These are phyloP conservation scores for Clavariopsis aquatica DNA, from an alignment of 495 filamentous ascomycete species.

Conservation along the genomic window DNA sequence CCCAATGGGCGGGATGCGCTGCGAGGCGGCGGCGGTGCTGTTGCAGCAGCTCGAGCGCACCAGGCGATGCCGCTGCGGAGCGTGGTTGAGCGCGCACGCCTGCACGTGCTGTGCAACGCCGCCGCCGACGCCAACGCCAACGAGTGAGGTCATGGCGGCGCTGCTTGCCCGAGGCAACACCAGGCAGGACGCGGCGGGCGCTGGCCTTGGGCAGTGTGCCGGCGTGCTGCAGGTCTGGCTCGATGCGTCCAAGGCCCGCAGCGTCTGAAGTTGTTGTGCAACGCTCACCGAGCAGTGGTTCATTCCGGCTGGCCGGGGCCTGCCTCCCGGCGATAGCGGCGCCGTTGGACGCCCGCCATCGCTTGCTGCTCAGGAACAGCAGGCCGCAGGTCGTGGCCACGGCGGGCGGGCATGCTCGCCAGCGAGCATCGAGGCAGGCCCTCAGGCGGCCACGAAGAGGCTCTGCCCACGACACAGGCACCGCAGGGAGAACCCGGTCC, in stretches of 20 bases:
- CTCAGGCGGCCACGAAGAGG: neutral
- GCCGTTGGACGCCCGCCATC: conserved; percentile 16
- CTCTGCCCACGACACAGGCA: conserved; percentile 8
- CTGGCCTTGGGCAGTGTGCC: conserved; percentile 12
- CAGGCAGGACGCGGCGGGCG: conserved; percentile 7
- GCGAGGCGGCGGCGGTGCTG: neutral
- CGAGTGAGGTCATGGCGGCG: conserved; percentile 10
- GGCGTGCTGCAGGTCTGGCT: conserved; percentile 30
- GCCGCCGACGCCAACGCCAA: too few species aligned
- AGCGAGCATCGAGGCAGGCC: neutral
- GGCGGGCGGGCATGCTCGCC: neutral
- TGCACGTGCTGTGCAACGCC: conserved; percentile 23
- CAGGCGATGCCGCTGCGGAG: conserved; percentile 5
- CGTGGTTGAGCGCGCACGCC: neutral
- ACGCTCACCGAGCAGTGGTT: conserved; percentile 5
- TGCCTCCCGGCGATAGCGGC: conserved; percentile 11
- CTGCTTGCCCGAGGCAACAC: neutral
- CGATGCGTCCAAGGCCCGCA: conserved; percentile 33
- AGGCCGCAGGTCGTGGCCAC: neutral
- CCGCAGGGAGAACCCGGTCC: neutral
- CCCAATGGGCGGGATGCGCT: conserved; percentile 14
- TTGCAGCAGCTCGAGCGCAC: neutral
- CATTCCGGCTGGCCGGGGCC: conserved; percentile 12
- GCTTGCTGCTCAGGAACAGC: conserved; percentile 31
- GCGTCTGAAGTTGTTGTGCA: conserved; percentile 27